A percentile compares a stretch with the other conserved stretches of the same genome.
Conservation (phyloP, 805 yeast species). For the Metschnikowia chrysomelidarum region DNA sequence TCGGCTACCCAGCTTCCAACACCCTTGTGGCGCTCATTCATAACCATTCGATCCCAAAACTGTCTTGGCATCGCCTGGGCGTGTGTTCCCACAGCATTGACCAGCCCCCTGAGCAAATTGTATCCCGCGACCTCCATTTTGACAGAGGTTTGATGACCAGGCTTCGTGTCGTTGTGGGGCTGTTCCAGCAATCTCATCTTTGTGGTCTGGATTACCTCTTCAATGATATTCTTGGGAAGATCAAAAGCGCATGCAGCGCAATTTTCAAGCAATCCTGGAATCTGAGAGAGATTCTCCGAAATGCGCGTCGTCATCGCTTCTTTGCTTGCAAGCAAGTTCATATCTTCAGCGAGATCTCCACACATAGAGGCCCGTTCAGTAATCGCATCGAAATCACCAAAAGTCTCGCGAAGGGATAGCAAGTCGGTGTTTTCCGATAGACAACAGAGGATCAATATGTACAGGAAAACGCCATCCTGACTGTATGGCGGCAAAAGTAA, state of each 20-base stretch:
- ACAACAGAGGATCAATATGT: constrained; percentile 31
- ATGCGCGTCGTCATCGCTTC: constrained; percentile 15
- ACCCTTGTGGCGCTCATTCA: background rate
- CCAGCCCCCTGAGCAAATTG: constrained; percentile 2
- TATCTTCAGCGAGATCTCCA: constrained; percentile 20
- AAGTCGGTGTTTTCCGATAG: constrained; percentile 25
- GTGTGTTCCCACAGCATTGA: background rate
- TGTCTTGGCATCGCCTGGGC: constrained; percentile 1
- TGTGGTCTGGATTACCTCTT: constrained; percentile 2
- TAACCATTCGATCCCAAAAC: constrained; percentile 2
- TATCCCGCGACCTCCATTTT: background rate
- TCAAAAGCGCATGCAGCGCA: constrained; percentile 27
- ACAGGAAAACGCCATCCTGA: constrained; percentile 41
- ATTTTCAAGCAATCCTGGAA: constrained; percentile 13
- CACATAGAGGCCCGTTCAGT: constrained; percentile 6
- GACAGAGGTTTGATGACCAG: too few relatives aligned
- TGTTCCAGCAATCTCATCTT: background rate
- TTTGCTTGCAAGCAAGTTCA: constrained; percentile 14
- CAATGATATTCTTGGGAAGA: constrained; percentile 22
- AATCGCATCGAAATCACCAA: constrained; percentile 7
- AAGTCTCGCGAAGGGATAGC: constrained; percentile 7
- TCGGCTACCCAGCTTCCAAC: constrained; percentile 1
- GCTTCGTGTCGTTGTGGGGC: too few relatives aligned
- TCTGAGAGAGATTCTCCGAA: constrained; percentile 7
- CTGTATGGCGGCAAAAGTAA: constrained; percentile 43